Conservation (phyloP, 2,329 filamentous ascomycete species). For the Exophiala phaeomuriformis region DNA sequence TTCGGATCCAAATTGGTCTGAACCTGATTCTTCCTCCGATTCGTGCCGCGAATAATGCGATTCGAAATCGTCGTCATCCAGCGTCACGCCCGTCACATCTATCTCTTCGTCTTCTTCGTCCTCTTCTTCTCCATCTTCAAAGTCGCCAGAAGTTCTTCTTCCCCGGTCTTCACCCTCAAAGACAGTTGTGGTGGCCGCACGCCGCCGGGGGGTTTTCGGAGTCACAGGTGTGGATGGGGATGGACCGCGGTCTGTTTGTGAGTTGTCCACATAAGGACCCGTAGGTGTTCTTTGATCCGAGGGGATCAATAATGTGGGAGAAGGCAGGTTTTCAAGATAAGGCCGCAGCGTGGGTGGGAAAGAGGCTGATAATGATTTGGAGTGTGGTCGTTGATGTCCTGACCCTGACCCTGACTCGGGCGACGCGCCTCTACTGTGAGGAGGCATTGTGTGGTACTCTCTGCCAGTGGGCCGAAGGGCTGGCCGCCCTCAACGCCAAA, state of each 20-base stretch:
- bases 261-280: conserved; percentile 11
- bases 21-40: conserved; percentile 25
- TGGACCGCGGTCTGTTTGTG: conserved; percentile 10
- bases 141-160: background rate
- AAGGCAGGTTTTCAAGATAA: conserved; percentile 25
- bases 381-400: conserved; percentile 1
- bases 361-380: conserved; percentile 6
- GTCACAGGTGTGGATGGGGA: conserved; percentile 12
- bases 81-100: conserved; percentile 15
- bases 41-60: conserved; percentile 40
- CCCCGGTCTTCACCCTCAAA: conserved; percentile 11
- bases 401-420: conserved; percentile 3
- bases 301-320: conserved; percentile 17
- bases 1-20: background rate
- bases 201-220: conserved; percentile 2
- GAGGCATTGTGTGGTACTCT: conserved; percentile 14
- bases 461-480: background rate
- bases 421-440: conserved; percentile 22
- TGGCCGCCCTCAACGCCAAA: no score
- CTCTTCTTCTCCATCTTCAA: background rate
- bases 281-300: conserved; percentile 21
- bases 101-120: conserved; percentile 10
- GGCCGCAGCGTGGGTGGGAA: conserved; percentile 21
- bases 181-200: conserved; percentile 13
- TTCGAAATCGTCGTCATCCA: conserved; percentile 40